Evolutionary conservation across 495 filamentous ascomycete species (phyloP).

Genomic region (Tetracladium marchalianum): DNA sequence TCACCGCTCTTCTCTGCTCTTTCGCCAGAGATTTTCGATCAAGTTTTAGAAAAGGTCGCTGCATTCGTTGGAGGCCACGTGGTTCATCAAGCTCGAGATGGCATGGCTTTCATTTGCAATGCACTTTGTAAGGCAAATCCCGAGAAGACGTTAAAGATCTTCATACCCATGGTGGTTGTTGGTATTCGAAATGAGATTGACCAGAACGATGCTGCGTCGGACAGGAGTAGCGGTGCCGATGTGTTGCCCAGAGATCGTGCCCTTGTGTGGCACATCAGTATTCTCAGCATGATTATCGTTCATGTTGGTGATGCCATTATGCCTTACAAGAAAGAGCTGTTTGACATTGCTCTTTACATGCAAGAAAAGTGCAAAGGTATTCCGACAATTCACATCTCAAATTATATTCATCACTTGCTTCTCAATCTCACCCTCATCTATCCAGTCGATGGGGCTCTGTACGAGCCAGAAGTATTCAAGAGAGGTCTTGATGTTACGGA

Average conservation of each 20-base stretch:
- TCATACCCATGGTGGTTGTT: constrained; percentile 80
- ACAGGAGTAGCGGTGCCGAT: constrained; percentile 84
- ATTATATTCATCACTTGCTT: constrained; percentile 97
- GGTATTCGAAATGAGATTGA: constrained; percentile 95
- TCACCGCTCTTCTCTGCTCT: constrained; percentile 83
- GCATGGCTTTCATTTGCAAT: constrained; percentile 98
- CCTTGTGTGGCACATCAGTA: constrained; percentile 92
- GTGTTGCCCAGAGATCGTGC: constrained; percentile 87
- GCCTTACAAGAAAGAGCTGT: constrained; percentile 75
- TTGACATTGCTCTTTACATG: constrained; percentile 91
- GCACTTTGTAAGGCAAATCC: constrained; percentile 90
- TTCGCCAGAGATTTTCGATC: constrained; percentile 89
- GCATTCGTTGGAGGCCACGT: constrained; percentile 93
- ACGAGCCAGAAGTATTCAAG: constrained; percentile 53
- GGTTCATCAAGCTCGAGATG: constrained; percentile 92
- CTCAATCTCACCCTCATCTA: constrained; percentile 93
- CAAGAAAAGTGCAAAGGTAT: constrained; percentile 88
- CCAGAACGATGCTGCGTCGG: constrained; percentile 93
- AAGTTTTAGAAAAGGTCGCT: constrained; percentile 82
- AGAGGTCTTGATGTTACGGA: constrained; percentile 49
- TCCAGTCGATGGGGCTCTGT: constrained; percentile 76
- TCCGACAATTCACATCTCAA: constrained; percentile 90
- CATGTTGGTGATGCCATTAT: constrained; percentile 87
- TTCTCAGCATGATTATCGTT: constrained; percentile 97
- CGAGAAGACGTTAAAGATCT: constrained; percentile 77